Evolutionary conservation across 768 basidiomycete species (phyloP), one percentile per base, ranked within the genome.

Genomic region (Xerocomus spinulosus): DNA sequence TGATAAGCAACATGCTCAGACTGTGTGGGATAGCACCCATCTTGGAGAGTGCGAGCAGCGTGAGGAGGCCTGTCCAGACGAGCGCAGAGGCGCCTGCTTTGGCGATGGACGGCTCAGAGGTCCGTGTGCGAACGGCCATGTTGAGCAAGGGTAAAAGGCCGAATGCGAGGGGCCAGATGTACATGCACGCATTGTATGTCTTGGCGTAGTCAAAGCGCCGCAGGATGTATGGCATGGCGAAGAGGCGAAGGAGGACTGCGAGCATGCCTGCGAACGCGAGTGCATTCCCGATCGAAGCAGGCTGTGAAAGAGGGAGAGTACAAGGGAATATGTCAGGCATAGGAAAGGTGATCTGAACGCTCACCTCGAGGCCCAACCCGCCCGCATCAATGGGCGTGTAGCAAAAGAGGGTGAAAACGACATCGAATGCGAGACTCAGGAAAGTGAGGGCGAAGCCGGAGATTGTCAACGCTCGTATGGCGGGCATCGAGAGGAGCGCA

Each of bases 361-460:
- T 48, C 18, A 82, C 83, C 24, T 75, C 69, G 48, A 83, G 78
- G 4, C 70, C 70, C 7, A 85, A 67, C 5, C 83, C 83, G 5
- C 83, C 83, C 0, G 70, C 56, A 29, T 68, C 49, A 14, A 85
- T 60, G 14, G 79, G 70, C 3, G 83, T 78, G 57, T 82, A 86
- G 50, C 79, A 82, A 56, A 80, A 81, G n/a, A 85, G 71, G 5
- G 80, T 76, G 54, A 84, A 83, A 4, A 82, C 74, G 5, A 80
- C 79, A 44, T 83, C 81, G 54, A 81, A 85, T 1, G 75, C 74
- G 0, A 77, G 77, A 14, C 71, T 70, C 52, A 77, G 68, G 65
- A 80, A 81, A 42, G 68, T 71, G 15, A 83, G 63, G 2, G 71
- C 72, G 43, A 70, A 73, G 8, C 75, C 76, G 18, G 80, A 82